phyloP scores from a whole-genome alignment of 306 rosid species.

The Senna siamea region DNA sequence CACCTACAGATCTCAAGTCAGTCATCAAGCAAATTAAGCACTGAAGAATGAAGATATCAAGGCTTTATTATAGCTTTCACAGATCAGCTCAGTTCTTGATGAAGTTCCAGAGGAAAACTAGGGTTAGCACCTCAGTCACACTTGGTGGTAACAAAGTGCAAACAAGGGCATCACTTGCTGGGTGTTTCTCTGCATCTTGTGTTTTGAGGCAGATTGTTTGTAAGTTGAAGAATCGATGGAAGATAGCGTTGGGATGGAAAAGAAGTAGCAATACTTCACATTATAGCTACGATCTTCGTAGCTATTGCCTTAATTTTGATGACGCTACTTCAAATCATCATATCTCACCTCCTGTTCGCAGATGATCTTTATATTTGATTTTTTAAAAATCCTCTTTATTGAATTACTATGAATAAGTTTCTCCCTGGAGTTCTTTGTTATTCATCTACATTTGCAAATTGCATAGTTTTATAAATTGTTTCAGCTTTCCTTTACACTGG shows the following conservation, averaged over 20 bases:
- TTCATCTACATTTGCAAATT: constrained; percentile 26
- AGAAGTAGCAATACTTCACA: constrained; percentile 37
- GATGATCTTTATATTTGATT: background rate
- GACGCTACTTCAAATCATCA: constrained; percentile 51
- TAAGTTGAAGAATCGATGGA: constrained; percentile 69
- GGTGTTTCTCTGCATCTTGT: constrained; percentile 47
- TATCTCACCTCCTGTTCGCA: constrained; percentile 38
- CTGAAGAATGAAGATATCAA: constrained; percentile 55
- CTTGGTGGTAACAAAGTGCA: constrained; percentile 44
- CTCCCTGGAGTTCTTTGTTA: constrained; percentile 19
- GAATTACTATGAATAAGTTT: constrained; percentile 28
- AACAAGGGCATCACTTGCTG: constrained; percentile 30
- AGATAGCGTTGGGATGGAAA: constrained; percentile 51
- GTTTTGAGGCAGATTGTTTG: constrained; percentile 44
- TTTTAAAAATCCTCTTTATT: background rate
- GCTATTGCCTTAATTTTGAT: constrained; percentile 89
- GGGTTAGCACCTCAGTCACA: constrained; percentile 53
- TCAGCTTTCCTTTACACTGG: background rate
- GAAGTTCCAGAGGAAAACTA: constrained; percentile 54
- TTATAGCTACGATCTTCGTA: constrained; percentile 76
- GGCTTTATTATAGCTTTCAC: constrained; percentile 44
- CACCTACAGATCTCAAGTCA: constrained; percentile 33
- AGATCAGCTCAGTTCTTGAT: constrained; percentile 43
- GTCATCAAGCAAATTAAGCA: constrained; percentile 6
- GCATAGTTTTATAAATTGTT: constrained; percentile 40